Percentiles rank a stretch among this genome's conserved stretches.
Evolutionary conservation across 1,284 basidiomycete genomes (phyloP).

Genomic region (Xerocomus amazonicus): DNA sequence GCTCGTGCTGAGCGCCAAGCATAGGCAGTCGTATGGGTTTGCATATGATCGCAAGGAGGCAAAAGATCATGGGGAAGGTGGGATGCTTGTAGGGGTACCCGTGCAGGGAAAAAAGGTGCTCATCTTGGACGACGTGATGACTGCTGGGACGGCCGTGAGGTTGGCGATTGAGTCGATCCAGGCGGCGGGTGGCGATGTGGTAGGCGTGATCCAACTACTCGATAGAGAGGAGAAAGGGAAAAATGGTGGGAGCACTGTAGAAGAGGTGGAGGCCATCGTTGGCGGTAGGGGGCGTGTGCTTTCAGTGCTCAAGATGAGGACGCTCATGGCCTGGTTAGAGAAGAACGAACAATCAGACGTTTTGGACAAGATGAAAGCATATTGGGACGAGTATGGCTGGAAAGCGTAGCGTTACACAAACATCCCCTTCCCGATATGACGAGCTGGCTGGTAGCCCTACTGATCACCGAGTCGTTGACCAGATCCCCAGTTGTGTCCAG

Average conservation of each 20-base stretch:
- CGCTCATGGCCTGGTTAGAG: constrained; percentile 84
- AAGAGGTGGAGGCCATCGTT: constrained; percentile 80
- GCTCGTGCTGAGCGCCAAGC: constrained; percentile 67
- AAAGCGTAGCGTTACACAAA: constrained; percentile 33
- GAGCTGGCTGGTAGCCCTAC: constrained; percentile 4
- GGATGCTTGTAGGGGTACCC: constrained; percentile 83
- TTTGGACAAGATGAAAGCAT: constrained; percentile 74
- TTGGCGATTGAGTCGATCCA: constrained; percentile 74
- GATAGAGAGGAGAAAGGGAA: constrained; percentile 88
- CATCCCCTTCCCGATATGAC: too few relatives aligned
- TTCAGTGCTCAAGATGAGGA: constrained; percentile 81
- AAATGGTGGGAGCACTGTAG: constrained; percentile 69
- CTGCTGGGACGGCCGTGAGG: constrained; percentile 89
- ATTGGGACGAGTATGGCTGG: constrained; percentile 78
- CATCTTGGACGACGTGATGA: constrained; percentile 96
- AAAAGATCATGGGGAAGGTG: constrained; percentile 98
- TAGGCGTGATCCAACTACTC: constrained; percentile 88
- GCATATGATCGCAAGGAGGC: constrained; percentile 95
- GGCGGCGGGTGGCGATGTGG: constrained; percentile 70
- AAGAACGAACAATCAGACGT: constrained; percentile 63
- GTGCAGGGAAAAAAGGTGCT: constrained; percentile 80
- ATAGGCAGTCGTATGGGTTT: constrained; percentile 72
- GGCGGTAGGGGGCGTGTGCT: constrained; percentile 61
- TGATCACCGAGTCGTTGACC: constrained; percentile 39
- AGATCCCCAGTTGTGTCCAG: constrained; percentile 41